Evolutionary conservation across 352 stramenopile species (phyloP).

Genomic region (Phytopythium vexans): DNA sequence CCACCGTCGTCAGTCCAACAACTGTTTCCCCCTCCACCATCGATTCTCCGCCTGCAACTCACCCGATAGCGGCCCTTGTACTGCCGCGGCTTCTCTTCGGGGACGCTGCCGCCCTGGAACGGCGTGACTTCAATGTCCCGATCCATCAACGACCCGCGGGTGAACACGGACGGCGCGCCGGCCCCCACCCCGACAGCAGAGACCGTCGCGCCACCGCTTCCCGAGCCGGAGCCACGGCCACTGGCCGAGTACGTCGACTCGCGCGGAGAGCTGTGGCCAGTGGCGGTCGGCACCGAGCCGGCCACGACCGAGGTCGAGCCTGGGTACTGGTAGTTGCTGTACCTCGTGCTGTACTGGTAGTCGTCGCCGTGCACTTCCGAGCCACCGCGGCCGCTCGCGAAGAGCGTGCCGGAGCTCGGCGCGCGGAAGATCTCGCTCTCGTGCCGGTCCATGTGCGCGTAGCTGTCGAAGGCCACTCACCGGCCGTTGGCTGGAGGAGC

Average conservation of each 20-base stretch:
- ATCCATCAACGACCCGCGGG: slow-evolving; percentile 23
- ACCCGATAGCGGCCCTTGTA: slow-evolving; percentile 33
- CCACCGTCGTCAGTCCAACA: slow-evolving; percentile 1
- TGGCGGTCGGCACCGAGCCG: slow-evolving; percentile 5
- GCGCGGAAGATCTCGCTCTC: slow-evolving; percentile 19
- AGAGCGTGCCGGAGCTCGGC: slow-evolving; percentile 6
- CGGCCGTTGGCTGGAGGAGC: not conserved
- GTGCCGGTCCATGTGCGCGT: not conserved
- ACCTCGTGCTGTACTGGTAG: slow-evolving; percentile 4
- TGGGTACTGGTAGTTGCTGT: slow-evolving; percentile 4
- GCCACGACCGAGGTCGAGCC: no score
- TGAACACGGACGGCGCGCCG: slow-evolving; percentile 8
- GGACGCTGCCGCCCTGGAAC: slow-evolving; percentile 2
- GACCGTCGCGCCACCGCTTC: slow-evolving; percentile 3
- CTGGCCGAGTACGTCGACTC: slow-evolving; percentile 11
- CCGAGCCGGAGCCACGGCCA: slow-evolving; percentile 10
- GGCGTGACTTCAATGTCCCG: slow-evolving; percentile 25
- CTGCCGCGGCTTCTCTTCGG: slow-evolving; percentile 12
- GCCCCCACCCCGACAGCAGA: slow-evolving; percentile 4
- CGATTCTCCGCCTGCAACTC: slow-evolving; percentile 1
- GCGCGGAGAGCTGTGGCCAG: slow-evolving; percentile 5
- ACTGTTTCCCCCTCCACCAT: not conserved
- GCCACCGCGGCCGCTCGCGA: not conserved
- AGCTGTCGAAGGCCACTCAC: not conserved
- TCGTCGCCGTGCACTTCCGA: not conserved